These are phyloP conservation scores for Penicillium flavigenum DNA, from an alignment of 495 filamentous ascomycete genomes.

Conservation along the genomic window DNA sequence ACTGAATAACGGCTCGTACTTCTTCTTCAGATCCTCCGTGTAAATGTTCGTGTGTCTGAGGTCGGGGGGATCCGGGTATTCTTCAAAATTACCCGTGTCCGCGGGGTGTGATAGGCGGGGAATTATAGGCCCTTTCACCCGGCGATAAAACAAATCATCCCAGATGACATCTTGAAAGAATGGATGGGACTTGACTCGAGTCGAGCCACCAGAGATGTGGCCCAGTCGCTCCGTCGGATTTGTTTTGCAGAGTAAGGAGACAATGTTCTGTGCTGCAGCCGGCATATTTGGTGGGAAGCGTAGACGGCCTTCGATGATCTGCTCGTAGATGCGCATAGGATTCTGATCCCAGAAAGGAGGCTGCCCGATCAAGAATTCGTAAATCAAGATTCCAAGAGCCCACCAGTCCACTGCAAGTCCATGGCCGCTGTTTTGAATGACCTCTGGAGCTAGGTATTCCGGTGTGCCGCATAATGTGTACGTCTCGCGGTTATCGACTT, in stretches of 20 bases:
- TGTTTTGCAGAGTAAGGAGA: slow-evolving; percentile 81
- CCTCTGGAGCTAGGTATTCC: slow-evolving; percentile 94
- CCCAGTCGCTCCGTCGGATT: slow-evolving; percentile 85
- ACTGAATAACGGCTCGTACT: slow-evolving; percentile 76
- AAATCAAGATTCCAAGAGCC: slow-evolving; percentile 93
- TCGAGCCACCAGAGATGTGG: slow-evolving; percentile 81
- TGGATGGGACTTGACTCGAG: slow-evolving; percentile 78
- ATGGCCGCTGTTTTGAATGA: slow-evolving; percentile 93
- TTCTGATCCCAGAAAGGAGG: slow-evolving; percentile 97
- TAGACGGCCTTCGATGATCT: slow-evolving; percentile 46
- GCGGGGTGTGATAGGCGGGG: slow-evolving; percentile 76
- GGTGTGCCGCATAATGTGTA: slow-evolving; percentile 97
- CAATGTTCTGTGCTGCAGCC: slow-evolving; percentile 75
- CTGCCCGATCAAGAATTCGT: slow-evolving; percentile 93
- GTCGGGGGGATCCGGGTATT: slow-evolving; percentile 67
- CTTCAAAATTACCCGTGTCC: slow-evolving; percentile 87
- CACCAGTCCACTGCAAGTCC: slow-evolving; percentile 99
- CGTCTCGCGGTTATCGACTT: slow-evolving; percentile 63
- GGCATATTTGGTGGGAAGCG: slow-evolving; percentile 56
- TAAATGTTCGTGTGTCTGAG: slow-evolving; percentile 59
- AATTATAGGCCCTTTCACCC: slow-evolving; percentile 77
- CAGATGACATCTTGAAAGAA: slow-evolving; percentile 85
- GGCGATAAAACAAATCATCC: slow-evolving; percentile 73
- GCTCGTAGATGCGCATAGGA: slow-evolving; percentile 93
- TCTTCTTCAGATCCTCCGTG: slow-evolving; percentile 67